Evolutionary conservation across 805 yeast species (phyloP).

Genomic region (Ogataea pilisensis): DNA sequence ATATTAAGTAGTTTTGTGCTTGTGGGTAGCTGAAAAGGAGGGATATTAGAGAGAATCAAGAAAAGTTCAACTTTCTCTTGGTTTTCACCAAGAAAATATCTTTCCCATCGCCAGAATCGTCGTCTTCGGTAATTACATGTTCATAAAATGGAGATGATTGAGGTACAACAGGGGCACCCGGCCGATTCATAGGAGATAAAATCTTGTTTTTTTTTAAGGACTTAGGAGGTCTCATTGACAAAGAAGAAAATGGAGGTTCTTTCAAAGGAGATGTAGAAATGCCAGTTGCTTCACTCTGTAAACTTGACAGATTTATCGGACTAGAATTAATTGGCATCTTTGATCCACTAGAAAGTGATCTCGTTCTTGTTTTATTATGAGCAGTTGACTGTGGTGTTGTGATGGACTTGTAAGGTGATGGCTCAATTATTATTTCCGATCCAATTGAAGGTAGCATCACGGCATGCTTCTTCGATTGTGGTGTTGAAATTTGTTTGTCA

Average conservation of each 20-base stretch:
- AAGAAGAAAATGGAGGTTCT: no score
- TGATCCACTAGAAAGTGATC: no score
- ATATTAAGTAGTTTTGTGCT: no score
- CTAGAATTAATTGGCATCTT: constrained; percentile 2
- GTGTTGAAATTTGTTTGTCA: not conserved
- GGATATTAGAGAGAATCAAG: constrained; percentile 6
- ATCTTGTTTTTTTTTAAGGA: no score
- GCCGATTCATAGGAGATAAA: constrained; percentile 27
- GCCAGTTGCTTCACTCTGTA: not conserved
- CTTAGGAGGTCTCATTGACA: no score
- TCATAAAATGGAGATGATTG: constrained; percentile 36
- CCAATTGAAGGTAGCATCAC: no score
- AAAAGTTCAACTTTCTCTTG: constrained; percentile 21
- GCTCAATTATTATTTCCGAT: no score
- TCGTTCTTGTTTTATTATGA: no score
- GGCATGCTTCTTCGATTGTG: not conserved
- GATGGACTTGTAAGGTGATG: no score
- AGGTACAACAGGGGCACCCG: constrained; percentile 33
- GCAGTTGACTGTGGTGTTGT: no score
- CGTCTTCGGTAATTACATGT: constrained; percentile 1
- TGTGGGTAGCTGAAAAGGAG: no score
- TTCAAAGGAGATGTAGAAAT: constrained; percentile 10
- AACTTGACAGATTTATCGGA: not conserved
- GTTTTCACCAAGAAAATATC: constrained; percentile 2
- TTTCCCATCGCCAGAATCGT: not conserved